Evolutionary conservation across 257 asterid species (phyloP), one percentile per base, ranked within the genome.

Genomic region (Osmanthus fragrans): DNA sequence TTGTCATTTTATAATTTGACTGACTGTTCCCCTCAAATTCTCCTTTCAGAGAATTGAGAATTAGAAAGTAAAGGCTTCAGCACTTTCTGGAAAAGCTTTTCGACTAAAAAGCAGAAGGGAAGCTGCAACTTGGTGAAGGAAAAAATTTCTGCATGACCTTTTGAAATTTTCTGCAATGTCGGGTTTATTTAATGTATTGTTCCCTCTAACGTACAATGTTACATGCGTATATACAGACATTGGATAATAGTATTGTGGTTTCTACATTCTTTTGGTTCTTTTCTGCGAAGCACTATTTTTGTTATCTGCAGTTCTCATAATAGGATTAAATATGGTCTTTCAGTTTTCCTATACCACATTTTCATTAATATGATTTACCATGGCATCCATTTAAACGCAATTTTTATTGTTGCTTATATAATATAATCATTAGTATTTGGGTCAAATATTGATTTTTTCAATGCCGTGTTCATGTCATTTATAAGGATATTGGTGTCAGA

Each of bases 141-240:
- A 85, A 82, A 69, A 3, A 75, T 75, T 74, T 78, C 88, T 91
- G 90, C 87, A 91, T 92, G 94, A 86, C 85, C 82, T 77, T 76
- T 87, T 94, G 98, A 92, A 89, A 88, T 81, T 82, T 82, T 84
- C 80, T 63, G 86, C 86, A 66, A 94, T 94, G 98, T 92, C 98
- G 80, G 98, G 97, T 85, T 85, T 92, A 79, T 90, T 91, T 78
- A 92, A 94, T 88, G 98, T 94, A 94, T 54, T 74, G 78, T 69
- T 80, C 83, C 82, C 73, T 79, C 90, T 76, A 11, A 71, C 68
- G 65, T 76, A 66, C 76, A 45, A 73, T 29, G 69, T 36, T 47
- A 64, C 82, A 60, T 65, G 33, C 36, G 7, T 58, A 21, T 76
- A 13, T 84, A 40, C 49, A 71, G 12, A 39, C 72, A 75, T 71